Evolutionary conservation across 164 flowering plant species (phyloP), one percentile per base, ranked within the genome.

Genomic region (Litsea cubeba): DNA sequence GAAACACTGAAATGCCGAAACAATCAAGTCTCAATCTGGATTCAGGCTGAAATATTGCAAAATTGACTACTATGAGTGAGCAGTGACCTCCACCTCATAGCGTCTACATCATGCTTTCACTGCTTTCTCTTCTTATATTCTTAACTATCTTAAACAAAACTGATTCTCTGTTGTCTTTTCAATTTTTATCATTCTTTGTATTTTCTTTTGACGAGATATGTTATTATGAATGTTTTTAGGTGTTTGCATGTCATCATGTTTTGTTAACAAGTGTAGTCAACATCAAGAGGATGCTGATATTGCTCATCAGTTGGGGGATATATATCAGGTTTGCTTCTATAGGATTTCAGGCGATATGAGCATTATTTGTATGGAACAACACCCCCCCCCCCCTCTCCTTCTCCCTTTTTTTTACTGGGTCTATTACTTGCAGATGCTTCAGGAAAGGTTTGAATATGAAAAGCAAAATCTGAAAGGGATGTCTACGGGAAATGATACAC

Each of bases 171-270:
- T 40, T 40, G 46, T 40, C 1, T 40, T 40, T 40, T 40, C 46
- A 40, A 8, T 40, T 40, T 35, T 40, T 40, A 40, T 40, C 46
- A 40, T 40, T 1, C 46, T 40, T 40, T 40, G 46, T 40, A 8
- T 40, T 7, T 40, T 7, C 8, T 40, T 40, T 54, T 54, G 20
- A 54, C 3, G 2, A 3, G 60, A 54, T 54, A 54, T 54, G 60
- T 54, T 54, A 5, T 54, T 54, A 8, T 40, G 46, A 54, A 54
- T 20, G 46, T n/a, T 10, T 18, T 24, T 65, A 93, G 98, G 95
- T 75, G 78, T 89, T 71, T 85, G 91, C 78, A 77, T 92, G 91
- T 79, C 92, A 65, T 79, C 88, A 22, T 74, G 72, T 79, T 69
- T 93, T 54, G 73, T 78, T 5, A 77, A 76, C 1, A 81, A 81